Base-by-base conservation (phyloP, 371 early-diverging fungal species). In the Sporodiniella umbellata region DNA sequence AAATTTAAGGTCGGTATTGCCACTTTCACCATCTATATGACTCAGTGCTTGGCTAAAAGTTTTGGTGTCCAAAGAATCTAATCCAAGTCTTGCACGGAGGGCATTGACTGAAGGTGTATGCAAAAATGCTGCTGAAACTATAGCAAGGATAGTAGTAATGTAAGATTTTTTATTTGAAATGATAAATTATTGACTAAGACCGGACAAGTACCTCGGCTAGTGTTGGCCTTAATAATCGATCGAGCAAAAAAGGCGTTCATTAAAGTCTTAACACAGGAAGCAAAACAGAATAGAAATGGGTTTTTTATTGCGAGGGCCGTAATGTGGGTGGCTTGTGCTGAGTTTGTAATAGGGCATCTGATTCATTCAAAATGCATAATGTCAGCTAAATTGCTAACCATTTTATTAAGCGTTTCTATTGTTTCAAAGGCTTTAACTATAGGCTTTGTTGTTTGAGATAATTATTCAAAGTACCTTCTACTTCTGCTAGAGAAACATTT, bases 401-500 rank as follows among this genome's bases (percentile, higher is more conserved):
- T 67, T 53, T 64, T 67, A 19, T 45, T 51, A 3, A 71, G 40
- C 30, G 65, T 71, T 53, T 71, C 72, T 71, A 62, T 21, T 43
- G 35, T 14, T 3, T 21, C 4, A 42, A 38, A 12, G 18, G 11
- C 1, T 15, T 50, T 1, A 48, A 43, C 31, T 31, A 31, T n/a
- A n/a, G n/a, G n/a, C n/a, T n/a, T 21, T 31, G 8, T 25, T n/a
- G 17, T 28, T 33, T 22, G 3, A n/a, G 24, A 0, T 33, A 2
- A 2, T 45, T 39, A 15, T 15, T 11, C 8, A 30, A 19, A 11
- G 45, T 70, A 78, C 80, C 81, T 71, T 83, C 81, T 3, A 80
- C 73, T 51, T 83, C 76, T 3, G 80, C 79, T 33, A 83, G 55
- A 0, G 84, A 75, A 17, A 72, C 74, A 48, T 83, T 81, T 56